Base-by-base conservation (phyloP, 1,139 yeast genomes). In the Saccharomycopsis crataegensis region DNA sequence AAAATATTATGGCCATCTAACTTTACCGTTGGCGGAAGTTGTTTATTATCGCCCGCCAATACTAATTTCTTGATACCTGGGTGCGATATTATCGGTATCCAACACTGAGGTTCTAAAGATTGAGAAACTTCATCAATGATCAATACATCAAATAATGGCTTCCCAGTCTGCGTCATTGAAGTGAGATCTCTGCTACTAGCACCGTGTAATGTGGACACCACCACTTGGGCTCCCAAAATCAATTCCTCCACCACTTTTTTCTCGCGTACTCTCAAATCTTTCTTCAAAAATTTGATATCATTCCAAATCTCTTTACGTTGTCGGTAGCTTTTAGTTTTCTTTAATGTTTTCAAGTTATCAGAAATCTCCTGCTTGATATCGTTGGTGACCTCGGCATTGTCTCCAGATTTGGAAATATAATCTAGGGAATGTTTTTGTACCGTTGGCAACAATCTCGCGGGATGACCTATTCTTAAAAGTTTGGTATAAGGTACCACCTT, bases 101-200 rank as follows among this genome's bases (percentile, higher is more conserved):
- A 91, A 64, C 97, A 90, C 62, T 93, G 96, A 0, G 98, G 96
- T 64, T 93, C 97, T 55, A 91, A 69, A 3, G 97, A 78, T 66
- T 93, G 99, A 0, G 97, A 89, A 0, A 93, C 97, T 67, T 93
- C 99, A 67, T 93, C 99, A 47, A 93, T 90, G 22, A 93, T 86
- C 31, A 93, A 75, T 0, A 96, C 83, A 62, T 88, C 90, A 63
- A 93, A 89, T 16, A 83, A 64, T 6, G 75, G 60, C 62, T 67
- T 16, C 60, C 70, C 34, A 48, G 80, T 70, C 6, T 34, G n/a
- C 12, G 33, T 16, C 12, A 31, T 16, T 4, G 77, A 74, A 32
- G 77, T 73, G 8, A 89, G 68, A 51, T 85, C 90, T 62, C 82
- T 73, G 0, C 90, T 75, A 11, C 95, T 91, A 0, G 96, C 80